phyloP scores from a whole-genome alignment of 345 rosid genomes.

The Eutrema japonicum region DNA sequence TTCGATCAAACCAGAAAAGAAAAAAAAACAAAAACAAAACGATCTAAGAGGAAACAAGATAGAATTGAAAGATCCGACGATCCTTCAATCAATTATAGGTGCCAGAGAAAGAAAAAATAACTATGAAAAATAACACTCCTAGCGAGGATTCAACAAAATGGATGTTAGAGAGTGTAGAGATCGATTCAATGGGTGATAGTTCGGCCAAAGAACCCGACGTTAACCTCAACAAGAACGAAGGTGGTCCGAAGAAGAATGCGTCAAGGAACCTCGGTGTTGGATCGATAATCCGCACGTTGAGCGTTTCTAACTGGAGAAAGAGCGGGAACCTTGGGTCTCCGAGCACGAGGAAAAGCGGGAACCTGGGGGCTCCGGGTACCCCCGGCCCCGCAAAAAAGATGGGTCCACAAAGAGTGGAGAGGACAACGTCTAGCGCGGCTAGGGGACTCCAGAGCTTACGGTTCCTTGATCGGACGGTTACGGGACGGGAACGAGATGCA shows the following conservation, averaged over 20 bases:
- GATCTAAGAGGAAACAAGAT: conserved; percentile 9
- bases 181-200: conserved; percentile 55
- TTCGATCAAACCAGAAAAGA: conserved; percentile 20
- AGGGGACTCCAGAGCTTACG: conserved; percentile 80
- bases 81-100: conserved; percentile 16
- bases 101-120: conserved; percentile 14
- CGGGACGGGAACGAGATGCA: conserved; percentile 79
- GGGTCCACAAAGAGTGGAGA: conserved; percentile 46
- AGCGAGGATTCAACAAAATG: conserved; percentile 53
- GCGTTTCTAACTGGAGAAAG: conserved; percentile 51
- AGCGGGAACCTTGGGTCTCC: conserved; percentile 45
- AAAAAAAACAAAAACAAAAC: conserved; percentile 6
- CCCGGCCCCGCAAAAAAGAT: conserved; percentile 21
- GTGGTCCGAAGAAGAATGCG: conserved; percentile 29
- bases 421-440: conserved; percentile 66
- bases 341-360: conserved; percentile 44
- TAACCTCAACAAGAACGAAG: conserved; percentile 32
- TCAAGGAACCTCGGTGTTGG: conserved; percentile 41
- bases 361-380: conserved; percentile 31
- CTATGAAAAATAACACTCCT: conserved; percentile 35
- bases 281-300: conserved; percentile 48
- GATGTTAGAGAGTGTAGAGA: conserved; percentile 66
- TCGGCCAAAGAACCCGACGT: conserved; percentile 39
- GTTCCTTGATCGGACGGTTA: conserved; percentile 74
- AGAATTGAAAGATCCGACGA: conserved; percentile 30